Evolutionary conservation across 2,329 filamentous ascomycete species (phyloP).

Genomic region (Colletotrichum destructivum): DNA sequence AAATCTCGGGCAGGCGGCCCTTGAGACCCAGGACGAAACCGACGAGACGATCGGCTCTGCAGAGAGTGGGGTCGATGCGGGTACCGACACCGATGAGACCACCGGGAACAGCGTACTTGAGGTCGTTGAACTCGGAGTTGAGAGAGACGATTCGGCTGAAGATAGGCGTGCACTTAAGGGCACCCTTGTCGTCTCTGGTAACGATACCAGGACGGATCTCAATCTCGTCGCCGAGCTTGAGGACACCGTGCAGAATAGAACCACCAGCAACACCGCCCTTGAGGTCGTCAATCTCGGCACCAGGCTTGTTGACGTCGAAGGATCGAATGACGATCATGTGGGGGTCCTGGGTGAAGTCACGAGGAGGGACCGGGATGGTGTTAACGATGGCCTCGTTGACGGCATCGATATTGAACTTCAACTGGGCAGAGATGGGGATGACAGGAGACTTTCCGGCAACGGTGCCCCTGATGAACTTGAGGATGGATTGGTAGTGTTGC

Average conservation of each 20-base stretch:
- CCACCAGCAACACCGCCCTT: slow-evolving; percentile 99
- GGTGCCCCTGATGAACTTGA: slow-evolving; percentile 98
- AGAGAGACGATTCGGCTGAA: slow-evolving; percentile 95
- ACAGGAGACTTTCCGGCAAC: slow-evolving; percentile 95
- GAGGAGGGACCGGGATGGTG: slow-evolving; percentile 90
- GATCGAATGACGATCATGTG: slow-evolving; percentile 99
- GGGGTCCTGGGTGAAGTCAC: slow-evolving; percentile 92
- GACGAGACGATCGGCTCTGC: slow-evolving; percentile 98
- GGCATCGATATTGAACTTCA: slow-evolving; percentile 99
- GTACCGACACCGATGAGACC: slow-evolving; percentile 99
- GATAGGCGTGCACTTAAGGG: slow-evolving; percentile 96
- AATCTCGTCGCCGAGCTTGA: slow-evolving; percentile 98
- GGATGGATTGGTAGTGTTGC: slow-evolving; percentile 95
- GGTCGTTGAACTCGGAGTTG: slow-evolving; percentile 95
- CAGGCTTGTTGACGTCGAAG: slow-evolving; percentile 99
- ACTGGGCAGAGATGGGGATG: slow-evolving; percentile 96
- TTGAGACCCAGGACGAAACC: slow-evolving; percentile 97
- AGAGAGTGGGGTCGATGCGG: slow-evolving; percentile 96
- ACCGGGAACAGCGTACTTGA: slow-evolving; percentile 98
- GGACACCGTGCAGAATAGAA: slow-evolving; percentile 93
- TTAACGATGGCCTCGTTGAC: slow-evolving; percentile 97
- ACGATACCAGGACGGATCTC: slow-evolving; percentile 99
- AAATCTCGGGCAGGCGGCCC: slow-evolving; percentile 94
- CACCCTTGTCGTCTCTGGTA: slow-evolving; percentile 92
- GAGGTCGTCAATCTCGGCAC: slow-evolving; percentile 97